Evolutionary conservation across 2,329 filamentous ascomycete genomes (phyloP).

Genomic region (Pseudogymnoascus sp.): DNA sequence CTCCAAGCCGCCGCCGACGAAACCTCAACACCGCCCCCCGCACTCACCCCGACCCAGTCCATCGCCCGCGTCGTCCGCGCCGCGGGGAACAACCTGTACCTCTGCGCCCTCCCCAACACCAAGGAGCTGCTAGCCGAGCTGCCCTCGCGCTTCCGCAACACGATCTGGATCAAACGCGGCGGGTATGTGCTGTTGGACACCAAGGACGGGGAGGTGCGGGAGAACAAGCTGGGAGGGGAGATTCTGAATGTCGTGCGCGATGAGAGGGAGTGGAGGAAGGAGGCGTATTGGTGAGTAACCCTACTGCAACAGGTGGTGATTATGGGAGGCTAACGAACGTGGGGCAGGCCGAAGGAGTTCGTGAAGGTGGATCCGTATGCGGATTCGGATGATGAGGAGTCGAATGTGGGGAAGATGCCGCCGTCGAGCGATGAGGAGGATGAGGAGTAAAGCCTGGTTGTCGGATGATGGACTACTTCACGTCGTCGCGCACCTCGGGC

Average conservation of each 20-base stretch:
- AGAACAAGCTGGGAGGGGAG: slow-evolving; percentile 75
- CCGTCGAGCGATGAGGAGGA: slow-evolving; percentile 72
- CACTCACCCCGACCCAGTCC: slow-evolving; percentile 51
- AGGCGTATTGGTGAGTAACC: slow-evolving; percentile 63
- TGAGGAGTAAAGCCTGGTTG: slow-evolving; percentile 23
- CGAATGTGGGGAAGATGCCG: slow-evolving; percentile 76
- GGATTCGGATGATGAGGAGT: slow-evolving; percentile 68
- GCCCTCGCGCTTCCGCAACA: slow-evolving; percentile 76
- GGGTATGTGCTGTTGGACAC: slow-evolving; percentile 81
- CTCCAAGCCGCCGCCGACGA: slow-evolving; percentile 71
- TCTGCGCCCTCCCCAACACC: slow-evolving; percentile 60
- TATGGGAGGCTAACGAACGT: neutral
- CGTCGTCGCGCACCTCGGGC: slow-evolving; percentile 10
- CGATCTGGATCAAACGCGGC: slow-evolving; percentile 85
- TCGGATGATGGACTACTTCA: slow-evolving; percentile 10
- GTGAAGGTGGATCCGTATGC: slow-evolving; percentile 52
- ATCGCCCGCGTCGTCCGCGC: slow-evolving; percentile 74
- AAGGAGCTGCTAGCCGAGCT: slow-evolving; percentile 69
- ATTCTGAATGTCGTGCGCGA: slow-evolving; percentile 90
- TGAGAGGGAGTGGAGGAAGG: slow-evolving; percentile 86
- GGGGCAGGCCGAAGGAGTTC: slow-evolving; percentile 68
- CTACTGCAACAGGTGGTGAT: neutral
- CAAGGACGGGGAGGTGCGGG: slow-evolving; percentile 51
- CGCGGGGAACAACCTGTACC: slow-evolving; percentile 84
- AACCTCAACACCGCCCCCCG: slow-evolving; percentile 48